Conservation (phyloP, 176 grass and related monocot species). For the Neostapfia colusana region DNA sequence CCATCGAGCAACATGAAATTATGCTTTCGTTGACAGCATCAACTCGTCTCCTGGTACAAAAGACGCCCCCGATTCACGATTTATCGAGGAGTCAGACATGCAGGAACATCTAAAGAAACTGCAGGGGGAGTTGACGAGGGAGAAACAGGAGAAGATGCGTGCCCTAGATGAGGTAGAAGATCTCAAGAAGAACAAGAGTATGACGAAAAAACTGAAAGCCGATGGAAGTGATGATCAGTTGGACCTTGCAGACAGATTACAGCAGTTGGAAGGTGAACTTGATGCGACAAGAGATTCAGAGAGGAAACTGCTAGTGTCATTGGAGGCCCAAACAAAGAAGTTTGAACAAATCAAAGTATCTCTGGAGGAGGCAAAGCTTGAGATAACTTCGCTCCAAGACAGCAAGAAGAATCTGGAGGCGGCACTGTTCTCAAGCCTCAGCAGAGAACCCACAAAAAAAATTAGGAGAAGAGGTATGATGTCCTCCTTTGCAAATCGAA, state of each 20-base stretch:
- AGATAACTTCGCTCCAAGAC: slow-evolving; percentile 58
- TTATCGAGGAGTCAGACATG: slow-evolving; percentile 39
- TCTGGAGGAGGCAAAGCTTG: slow-evolving; percentile 74
- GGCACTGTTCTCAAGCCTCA: slow-evolving; percentile 13
- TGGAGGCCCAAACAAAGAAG: slow-evolving; percentile 63
- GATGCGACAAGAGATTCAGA: slow-evolving; percentile 67
- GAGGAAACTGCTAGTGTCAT: slow-evolving; percentile 61
- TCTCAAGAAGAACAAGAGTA: background rate
- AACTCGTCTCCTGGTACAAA: slow-evolving; percentile 35
- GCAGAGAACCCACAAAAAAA: slow-evolving; percentile 37
- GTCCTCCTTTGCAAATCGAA: slow-evolving; percentile 37
- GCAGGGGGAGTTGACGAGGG: slow-evolving; percentile 67
- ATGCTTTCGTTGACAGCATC: slow-evolving; percentile 22
- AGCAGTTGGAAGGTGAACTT: slow-evolving; percentile 59
- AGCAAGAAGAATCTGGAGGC: slow-evolving; percentile 44
- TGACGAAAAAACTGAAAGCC: slow-evolving; percentile 31
- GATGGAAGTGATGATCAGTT: slow-evolving; percentile 21
- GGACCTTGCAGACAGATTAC: slow-evolving; percentile 42
- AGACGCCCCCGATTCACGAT: slow-evolving; percentile 10
- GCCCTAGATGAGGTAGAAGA: slow-evolving; percentile 51
- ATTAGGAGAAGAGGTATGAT: slow-evolving; percentile 47
- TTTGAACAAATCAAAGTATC: slow-evolving; percentile 75
- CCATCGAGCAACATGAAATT: slow-evolving; percentile 32
- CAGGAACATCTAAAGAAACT: slow-evolving; percentile 52
- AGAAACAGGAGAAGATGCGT: slow-evolving; percentile 53